These are phyloP conservation scores for Hypoxylon crocopeplum DNA, from an alignment of 495 filamentous ascomycete species.

Conservation along the genomic window DNA sequence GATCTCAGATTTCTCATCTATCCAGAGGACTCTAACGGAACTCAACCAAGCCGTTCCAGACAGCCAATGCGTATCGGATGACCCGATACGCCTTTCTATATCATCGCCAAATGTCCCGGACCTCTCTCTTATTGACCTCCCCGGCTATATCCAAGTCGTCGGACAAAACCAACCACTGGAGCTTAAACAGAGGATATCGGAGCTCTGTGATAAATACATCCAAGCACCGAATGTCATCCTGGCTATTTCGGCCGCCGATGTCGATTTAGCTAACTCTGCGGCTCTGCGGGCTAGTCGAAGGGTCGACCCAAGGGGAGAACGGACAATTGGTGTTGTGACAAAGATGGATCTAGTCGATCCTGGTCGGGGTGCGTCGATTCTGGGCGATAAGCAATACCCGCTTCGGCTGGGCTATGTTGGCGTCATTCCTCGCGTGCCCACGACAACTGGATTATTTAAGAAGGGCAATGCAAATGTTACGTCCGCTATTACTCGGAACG, in stretches of 20 bases:
- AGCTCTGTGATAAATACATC: conserved; percentile 98
- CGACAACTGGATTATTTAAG: conserved; percentile 78
- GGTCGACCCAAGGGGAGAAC: conserved; percentile 92
- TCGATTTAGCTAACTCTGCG: conserved; percentile 95
- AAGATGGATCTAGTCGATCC: conserved; percentile 99
- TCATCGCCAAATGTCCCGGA: conserved; percentile 96
- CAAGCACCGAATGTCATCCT: conserved; percentile 94
- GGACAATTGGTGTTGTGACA: conserved; percentile 97
- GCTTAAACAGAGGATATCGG: conserved; percentile 93
- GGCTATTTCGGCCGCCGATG: conserved; percentile 96
- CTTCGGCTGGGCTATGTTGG: conserved; percentile 96
- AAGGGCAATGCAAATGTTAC: conserved; percentile 83
- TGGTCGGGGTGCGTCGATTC: conserved; percentile 73
- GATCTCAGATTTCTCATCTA: conserved; percentile 90
- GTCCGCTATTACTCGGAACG: conserved; percentile 83
- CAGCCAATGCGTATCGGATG: conserved; percentile 89
- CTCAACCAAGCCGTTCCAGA: conserved; percentile 93
- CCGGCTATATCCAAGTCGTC: conserved; percentile 95
- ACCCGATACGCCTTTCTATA: conserved; percentile 94
- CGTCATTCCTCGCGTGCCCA: conserved; percentile 81
- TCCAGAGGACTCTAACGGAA: conserved; percentile 93
- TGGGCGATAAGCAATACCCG: conserved; percentile 91
- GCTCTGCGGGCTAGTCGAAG: conserved; percentile 87
- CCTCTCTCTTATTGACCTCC: conserved; percentile 93
- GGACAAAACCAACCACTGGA: conserved; percentile 89